Conservation (phyloP, 148 eudicot genomes). For the Chenopodium suecicum region DNA sequence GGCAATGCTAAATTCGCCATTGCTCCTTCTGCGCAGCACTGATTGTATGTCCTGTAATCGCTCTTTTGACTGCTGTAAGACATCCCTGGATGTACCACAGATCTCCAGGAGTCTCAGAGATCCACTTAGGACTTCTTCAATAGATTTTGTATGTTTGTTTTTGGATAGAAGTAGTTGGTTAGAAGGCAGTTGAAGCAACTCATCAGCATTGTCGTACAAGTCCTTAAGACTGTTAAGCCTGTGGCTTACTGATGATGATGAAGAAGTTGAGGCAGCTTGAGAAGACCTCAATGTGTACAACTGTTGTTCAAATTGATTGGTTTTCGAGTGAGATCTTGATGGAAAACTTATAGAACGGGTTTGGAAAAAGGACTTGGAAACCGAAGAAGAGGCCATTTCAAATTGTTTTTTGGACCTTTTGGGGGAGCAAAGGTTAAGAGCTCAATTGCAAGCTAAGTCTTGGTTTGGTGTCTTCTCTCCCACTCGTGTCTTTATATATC, state of each 20-base stretch:
- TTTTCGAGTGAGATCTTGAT: constrained; percentile 33
- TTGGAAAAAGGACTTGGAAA: constrained; percentile 20
- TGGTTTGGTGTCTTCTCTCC: constrained; percentile 21
- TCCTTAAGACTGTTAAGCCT: constrained; percentile 34
- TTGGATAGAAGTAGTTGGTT: constrained; percentile 25
- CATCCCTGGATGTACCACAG: constrained; percentile 40
- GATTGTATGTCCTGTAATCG: constrained; percentile 38
- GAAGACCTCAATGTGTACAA: constrained; percentile 36
- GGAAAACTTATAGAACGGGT: constrained; percentile 43
- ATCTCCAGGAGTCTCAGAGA: constrained; percentile 45
- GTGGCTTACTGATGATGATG: constrained; percentile 36
- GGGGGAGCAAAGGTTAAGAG: neutral
- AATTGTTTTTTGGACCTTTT: neutral
- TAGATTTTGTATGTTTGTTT: constrained; percentile 15
- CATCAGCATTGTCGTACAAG: constrained; percentile 30
- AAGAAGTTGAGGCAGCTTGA: constrained; percentile 36
- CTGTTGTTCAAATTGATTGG: constrained; percentile 25
- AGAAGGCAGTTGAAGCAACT: constrained; percentile 34
- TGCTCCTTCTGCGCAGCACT: constrained; percentile 38
- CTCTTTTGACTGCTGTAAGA: constrained; percentile 35
- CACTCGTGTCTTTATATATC: constrained; percentile 13
- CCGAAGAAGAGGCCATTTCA: constrained; percentile 28
- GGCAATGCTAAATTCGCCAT: constrained; percentile 29
- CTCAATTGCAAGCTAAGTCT: constrained; percentile 5
- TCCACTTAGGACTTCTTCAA: constrained; percentile 37